Evolutionary conservation across 1,139 yeast genomes (phyloP).

Genomic region (Geotrichum reessii): DNA sequence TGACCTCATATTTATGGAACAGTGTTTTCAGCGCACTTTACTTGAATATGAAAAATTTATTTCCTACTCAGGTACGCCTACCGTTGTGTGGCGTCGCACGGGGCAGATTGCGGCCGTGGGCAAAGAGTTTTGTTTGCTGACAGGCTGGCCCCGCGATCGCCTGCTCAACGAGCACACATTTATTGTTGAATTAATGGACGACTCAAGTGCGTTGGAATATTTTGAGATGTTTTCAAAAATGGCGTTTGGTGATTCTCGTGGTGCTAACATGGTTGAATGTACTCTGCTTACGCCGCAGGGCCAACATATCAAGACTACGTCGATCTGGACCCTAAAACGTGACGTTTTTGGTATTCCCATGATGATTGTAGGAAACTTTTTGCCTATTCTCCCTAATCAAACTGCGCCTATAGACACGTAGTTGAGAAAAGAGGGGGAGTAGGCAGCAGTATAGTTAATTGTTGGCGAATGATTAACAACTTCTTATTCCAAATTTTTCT

Average conservation of each 20-base stretch:
- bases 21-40: slow-evolving; percentile 84
- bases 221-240: slow-evolving; percentile 78
- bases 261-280: slow-evolving; percentile 79
- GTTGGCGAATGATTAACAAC: too few relatives aligned
- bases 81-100: slow-evolving; percentile 90
- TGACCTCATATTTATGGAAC: slow-evolving; percentile 90
- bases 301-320: slow-evolving; percentile 54
- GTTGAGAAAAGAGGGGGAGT: not conserved
- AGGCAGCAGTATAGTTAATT: too few relatives aligned
- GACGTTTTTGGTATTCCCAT: slow-evolving; percentile 91
- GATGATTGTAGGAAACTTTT: slow-evolving; percentile 81
- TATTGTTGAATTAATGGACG: slow-evolving; percentile 86
- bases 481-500: too few relatives aligned
- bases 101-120: slow-evolving; percentile 93
- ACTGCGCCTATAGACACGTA: not conserved
- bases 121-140: slow-evolving; percentile 78
- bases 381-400: slow-evolving; percentile 22
- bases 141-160: slow-evolving; percentile 80
- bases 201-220: slow-evolving; percentile 76
- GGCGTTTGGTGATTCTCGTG: slow-evolving; percentile 89
- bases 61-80: slow-evolving; percentile 83
- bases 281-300: slow-evolving; percentile 59
- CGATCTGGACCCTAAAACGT: slow-evolving; percentile 86
- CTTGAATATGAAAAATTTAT: slow-evolving; percentile 81
- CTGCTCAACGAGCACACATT: slow-evolving; percentile 52